A percentile compares a stretch with the other conserved stretches of the same genome.
phyloP scores from a whole-genome alignment of 768 basidiomycete genomes.

The Russula earlei region DNA sequence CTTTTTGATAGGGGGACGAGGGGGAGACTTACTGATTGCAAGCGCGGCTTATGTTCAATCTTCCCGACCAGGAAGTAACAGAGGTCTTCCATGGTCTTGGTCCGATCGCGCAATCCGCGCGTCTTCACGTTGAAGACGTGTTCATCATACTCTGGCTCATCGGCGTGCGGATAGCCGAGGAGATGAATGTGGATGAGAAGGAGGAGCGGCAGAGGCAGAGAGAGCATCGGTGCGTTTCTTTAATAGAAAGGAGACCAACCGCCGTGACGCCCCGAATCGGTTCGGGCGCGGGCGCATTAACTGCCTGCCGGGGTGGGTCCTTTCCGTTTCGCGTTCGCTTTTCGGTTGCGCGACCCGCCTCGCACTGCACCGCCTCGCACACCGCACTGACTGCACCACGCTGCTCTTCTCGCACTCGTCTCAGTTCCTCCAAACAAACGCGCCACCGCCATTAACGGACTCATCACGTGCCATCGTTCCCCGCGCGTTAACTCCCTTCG shows the following conservation, averaged over 20 bases:
- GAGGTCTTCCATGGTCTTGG: constrained; percentile 43
- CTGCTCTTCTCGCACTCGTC: too few species aligned
- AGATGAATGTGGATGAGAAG: constrained; percentile 47
- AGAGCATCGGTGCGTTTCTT: not conserved
- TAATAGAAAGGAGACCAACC: constrained; percentile 1
- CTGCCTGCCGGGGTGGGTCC: too few species aligned
- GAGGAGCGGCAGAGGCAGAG: constrained; percentile 35
- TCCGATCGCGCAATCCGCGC: constrained; percentile 42
- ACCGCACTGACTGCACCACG: not conserved
- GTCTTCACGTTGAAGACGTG: constrained; percentile 36
- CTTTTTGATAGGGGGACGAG: constrained; percentile 7
- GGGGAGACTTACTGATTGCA: constrained; percentile 21
- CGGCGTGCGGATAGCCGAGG: constrained; percentile 39
- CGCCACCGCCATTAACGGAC: too few species aligned
- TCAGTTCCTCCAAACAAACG: too few species aligned
- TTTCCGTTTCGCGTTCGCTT: not conserved
- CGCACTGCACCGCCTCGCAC: not conserved
- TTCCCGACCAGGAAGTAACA: constrained; percentile 39
- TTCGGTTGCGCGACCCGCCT: constrained; percentile 4
- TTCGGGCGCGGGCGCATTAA: not conserved
- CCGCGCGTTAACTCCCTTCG: not conserved
- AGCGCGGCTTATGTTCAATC: constrained; percentile 30
- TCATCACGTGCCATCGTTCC: not conserved
- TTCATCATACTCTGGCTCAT: constrained; percentile 42
- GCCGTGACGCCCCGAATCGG: not conserved